Evolutionary conservation across 1,284 basidiomycete species (phyloP).

Genomic region (Boletus semigastroideus): DNA sequence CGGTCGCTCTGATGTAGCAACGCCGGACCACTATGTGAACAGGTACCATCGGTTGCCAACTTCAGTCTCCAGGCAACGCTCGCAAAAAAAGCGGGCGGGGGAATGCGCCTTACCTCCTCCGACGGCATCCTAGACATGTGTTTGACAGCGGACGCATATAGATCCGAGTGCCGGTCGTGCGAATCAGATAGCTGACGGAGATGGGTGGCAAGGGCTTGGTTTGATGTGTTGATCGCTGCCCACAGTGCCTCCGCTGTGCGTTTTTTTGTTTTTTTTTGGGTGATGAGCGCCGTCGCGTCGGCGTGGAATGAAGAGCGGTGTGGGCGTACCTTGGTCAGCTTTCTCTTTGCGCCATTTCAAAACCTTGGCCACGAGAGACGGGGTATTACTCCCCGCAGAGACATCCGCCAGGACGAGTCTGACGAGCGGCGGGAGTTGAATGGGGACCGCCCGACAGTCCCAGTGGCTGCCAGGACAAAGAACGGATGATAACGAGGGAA

Average conservation of each 20-base stretch:
- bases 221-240: slow-evolving; percentile 64
- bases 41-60: neutral
- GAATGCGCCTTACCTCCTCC: slow-evolving; percentile 46
- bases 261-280: neutral
- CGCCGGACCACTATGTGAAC: slow-evolving; percentile 21
- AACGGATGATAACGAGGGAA: slow-evolving; percentile 33
- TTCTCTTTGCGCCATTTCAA: slow-evolving; percentile 76
- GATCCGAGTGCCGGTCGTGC: slow-evolving; percentile 43
- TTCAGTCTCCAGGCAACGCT: neutral
- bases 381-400: slow-evolving; percentile 91
- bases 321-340: slow-evolving; percentile 52
- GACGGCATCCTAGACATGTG: slow-evolving; percentile 58
- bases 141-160: slow-evolving; percentile 57
- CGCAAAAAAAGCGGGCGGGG: neutral
- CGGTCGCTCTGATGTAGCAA: slow-evolving; percentile 1
- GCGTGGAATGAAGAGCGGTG: neutral
- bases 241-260: slow-evolving; percentile 63
- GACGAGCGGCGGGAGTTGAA: slow-evolving; percentile 79
- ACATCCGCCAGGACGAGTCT: slow-evolving; percentile 90
- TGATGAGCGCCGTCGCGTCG: slow-evolving; percentile 7
- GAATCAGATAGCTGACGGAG: slow-evolving; percentile 52
- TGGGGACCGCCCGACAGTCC: slow-evolving; percentile 66
- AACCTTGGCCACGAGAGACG: slow-evolving; percentile 87
- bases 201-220: slow-evolving; percentile 54
- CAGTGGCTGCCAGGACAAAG: slow-evolving; percentile 57